These are phyloP conservation scores for Wallemia ichthyophaga DNA, from an alignment of 1,284 basidiomycete genomes.

Conservation along the genomic window DNA sequence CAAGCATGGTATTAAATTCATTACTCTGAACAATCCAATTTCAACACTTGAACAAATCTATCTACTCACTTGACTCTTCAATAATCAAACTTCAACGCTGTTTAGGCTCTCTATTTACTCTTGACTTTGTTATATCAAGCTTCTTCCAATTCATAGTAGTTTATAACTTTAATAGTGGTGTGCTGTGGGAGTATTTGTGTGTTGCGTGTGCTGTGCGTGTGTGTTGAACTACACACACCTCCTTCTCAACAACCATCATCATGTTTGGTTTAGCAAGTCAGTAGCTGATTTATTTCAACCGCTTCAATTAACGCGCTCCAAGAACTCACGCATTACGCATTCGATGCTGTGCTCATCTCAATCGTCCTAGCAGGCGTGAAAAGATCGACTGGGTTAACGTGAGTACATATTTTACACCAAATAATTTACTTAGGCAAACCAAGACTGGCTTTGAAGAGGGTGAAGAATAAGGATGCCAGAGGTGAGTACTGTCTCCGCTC, in stretches of 20 bases:
- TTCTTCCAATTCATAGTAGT: not conserved
- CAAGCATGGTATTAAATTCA: not conserved
- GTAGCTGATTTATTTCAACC: not conserved
- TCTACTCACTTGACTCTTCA: not conserved
- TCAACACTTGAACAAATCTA: not conserved
- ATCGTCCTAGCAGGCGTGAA: constrained; percentile 48
- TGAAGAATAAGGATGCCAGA: constrained; percentile 51
- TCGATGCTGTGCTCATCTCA: constrained; percentile 44
- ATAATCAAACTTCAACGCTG: not conserved
- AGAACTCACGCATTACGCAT: constrained; percentile 29
- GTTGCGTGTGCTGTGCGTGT: no score
- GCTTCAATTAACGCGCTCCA: not conserved
- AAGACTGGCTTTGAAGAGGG: constrained; percentile 23
- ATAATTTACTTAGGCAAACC: not conserved
- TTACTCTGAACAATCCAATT: not conserved
- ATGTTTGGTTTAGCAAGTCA: not conserved
- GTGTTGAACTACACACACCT: no score
- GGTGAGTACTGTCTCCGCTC: constrained; percentile 22
- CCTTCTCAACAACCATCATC: not conserved
- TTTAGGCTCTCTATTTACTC: not conserved
- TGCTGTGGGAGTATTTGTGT: no score
- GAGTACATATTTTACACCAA: constrained; percentile 12
- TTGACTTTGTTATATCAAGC: not conserved
- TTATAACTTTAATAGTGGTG: no score
- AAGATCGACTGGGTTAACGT: constrained; percentile 51